phyloP scores from a whole-genome alignment of 1,284 basidiomycete species.

The Ustilago curta region DNA sequence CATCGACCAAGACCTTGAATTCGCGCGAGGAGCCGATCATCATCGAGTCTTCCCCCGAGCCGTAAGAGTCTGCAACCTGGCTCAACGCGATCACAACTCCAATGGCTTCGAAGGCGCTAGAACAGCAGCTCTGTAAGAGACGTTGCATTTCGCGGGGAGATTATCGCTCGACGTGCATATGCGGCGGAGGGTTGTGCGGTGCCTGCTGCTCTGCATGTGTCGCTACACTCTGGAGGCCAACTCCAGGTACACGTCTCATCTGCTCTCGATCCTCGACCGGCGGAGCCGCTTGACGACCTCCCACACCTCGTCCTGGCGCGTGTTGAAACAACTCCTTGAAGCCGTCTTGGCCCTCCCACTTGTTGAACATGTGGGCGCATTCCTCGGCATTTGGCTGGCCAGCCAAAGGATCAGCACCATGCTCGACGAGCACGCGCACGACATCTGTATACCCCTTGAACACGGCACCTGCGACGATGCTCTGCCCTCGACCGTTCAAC shows the following conservation, averaged over 20 bases:
- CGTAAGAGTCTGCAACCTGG: background rate
- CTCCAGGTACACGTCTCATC: conserved; percentile 41
- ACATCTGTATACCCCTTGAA: conserved; percentile 80
- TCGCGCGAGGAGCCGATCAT: conserved; percentile 38
- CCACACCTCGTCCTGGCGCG: conserved; percentile 48
- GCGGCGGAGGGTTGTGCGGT: background rate
- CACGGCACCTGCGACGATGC: conserved; percentile 83
- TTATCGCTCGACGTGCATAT: conserved; percentile 14
- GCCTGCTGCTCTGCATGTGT: background rate
- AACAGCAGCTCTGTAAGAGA: background rate
- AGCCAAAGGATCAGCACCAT: conserved; percentile 77
- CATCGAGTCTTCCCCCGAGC: conserved; percentile 46
- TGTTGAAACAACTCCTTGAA: conserved; percentile 44
- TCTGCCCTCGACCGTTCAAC: conserved; percentile 81
- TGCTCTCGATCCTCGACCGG: conserved; percentile 57
- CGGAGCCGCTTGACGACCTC: conserved; percentile 37
- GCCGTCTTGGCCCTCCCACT: conserved; percentile 52
- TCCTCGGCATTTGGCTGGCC: conserved; percentile 82
- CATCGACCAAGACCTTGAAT: background rate
- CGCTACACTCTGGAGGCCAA: conserved; percentile 21
- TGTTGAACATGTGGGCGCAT: conserved; percentile 71
- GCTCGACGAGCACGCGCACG: conserved; percentile 75
- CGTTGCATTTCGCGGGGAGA: background rate
- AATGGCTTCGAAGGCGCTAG: background rate
- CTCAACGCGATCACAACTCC: background rate